A percentile compares a stretch with the other conserved stretches of the same genome.
These are phyloP conservation scores for Paracoccidioides lutzii DNA, from an alignment of 2,329 filamentous ascomycete genomes.

Conservation along the genomic window DNA sequence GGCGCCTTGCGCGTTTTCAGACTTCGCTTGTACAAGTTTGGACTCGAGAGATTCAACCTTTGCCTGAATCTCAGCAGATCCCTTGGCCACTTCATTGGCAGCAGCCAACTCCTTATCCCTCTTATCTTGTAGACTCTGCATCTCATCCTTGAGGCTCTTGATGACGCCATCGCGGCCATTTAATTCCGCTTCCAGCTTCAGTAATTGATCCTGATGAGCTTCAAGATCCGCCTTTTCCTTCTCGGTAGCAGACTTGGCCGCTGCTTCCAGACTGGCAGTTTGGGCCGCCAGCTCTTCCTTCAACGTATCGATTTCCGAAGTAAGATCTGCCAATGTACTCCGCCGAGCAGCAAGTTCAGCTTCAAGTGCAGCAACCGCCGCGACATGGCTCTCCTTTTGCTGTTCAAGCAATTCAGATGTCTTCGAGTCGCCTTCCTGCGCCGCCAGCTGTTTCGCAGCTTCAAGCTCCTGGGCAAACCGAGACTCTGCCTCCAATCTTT, in stretches of 20 bases:
- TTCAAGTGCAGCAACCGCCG: constrained; percentile 15
- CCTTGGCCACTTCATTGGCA: constrained; percentile 22
- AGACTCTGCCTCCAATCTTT: constrained; percentile 26
- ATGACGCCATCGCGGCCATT: constrained; percentile 26
- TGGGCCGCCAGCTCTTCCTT: constrained; percentile 17
- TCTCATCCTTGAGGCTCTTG: constrained; percentile 28
- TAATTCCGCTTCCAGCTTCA: constrained; percentile 20
- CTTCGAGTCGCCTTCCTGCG: constrained; percentile 25
- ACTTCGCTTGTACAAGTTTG: constrained; percentile 23
- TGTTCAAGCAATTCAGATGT: constrained; percentile 24
- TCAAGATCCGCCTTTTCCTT: constrained; percentile 23
- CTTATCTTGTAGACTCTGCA: constrained; percentile 21
- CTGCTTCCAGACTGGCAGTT: constrained; percentile 18
- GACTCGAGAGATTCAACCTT: constrained; percentile 25
- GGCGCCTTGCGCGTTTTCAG: constrained; percentile 16
- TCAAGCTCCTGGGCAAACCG: constrained; percentile 27
- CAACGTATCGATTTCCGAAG: constrained; percentile 7
- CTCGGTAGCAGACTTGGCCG: constrained; percentile 15
- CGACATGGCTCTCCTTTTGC: constrained; percentile 24
- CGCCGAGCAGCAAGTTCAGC: constrained; percentile 9
- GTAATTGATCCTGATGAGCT: constrained; percentile 6
- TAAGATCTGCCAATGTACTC: constrained; percentile 6
- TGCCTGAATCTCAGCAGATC: constrained; percentile 20
- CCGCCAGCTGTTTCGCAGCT: constrained; percentile 25
- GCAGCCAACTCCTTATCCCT: constrained; percentile 28